phyloP scores from a whole-genome alignment of 2,329 filamentous ascomycete genomes.

The Cladosporium sp. region DNA sequence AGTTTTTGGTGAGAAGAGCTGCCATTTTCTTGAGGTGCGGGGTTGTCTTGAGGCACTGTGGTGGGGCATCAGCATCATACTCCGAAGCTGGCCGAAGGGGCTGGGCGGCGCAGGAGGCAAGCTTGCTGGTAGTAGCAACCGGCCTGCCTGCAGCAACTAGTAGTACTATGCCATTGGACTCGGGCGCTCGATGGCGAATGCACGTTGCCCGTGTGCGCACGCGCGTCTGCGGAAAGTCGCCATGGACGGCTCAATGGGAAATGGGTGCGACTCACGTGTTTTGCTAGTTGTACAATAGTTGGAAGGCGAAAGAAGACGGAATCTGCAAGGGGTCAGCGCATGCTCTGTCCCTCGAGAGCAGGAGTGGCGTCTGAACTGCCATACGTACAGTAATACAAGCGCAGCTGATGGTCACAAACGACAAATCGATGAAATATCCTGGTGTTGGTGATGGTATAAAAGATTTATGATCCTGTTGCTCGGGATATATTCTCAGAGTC shows the following conservation, averaged over 20 bases:
- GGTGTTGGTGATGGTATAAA: not conserved
- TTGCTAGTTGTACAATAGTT: not conserved
- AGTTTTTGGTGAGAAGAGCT: conserved; percentile 17
- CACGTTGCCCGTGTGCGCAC: not conserved
- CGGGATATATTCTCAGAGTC: not conserved
- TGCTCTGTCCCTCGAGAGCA: not conserved
- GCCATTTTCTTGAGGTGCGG: conserved; percentile 15
- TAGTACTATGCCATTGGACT: not conserved
- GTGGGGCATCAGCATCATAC: no score
- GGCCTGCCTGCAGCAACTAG: not conserved
- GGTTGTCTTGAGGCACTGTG: not conserved
- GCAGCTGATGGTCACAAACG: not conserved
- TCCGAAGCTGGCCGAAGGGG: not conserved
- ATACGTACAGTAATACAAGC: conserved; percentile 5
- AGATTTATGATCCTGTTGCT: not conserved
- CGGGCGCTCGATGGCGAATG: not conserved
- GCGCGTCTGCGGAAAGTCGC: not conserved
- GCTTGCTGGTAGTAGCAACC: not conserved
- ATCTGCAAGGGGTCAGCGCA: conserved; percentile 5
- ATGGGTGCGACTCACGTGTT: conserved; percentile 2
- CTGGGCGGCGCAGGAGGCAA: not conserved
- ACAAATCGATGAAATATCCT: not conserved
- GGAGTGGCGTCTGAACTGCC: not conserved
- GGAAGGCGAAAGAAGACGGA: not conserved
- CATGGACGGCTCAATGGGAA: not conserved